phyloP scores from a whole-genome alignment of 2,329 filamentous ascomycete genomes.

The Pseudogymnoascus sp. region DNA sequence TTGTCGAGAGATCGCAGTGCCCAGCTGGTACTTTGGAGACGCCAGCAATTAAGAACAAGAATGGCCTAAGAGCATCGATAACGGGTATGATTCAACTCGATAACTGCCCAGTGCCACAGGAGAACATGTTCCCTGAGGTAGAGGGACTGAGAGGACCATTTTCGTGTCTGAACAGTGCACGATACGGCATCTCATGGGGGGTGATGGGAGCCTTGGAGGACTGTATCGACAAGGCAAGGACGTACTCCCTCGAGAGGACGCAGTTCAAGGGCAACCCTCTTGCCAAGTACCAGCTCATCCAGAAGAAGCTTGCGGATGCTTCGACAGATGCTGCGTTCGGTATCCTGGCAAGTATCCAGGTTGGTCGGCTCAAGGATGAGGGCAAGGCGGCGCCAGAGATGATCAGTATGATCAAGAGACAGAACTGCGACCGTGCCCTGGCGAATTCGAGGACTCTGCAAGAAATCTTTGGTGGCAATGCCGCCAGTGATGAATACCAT shows the following conservation, averaged over 20 bases:
- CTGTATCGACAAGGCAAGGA: constrained; percentile 69
- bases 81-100: constrained; percentile 98
- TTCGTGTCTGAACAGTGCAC: constrained; percentile 85
- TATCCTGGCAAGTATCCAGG: constrained; percentile 81
- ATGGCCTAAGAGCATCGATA: constrained; percentile 81
- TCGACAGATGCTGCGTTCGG: constrained; percentile 85
- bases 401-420: constrained; percentile 93
- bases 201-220: constrained; percentile 93
- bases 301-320: constrained; percentile 96
- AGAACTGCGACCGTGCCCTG: constrained; percentile 91
- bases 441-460: constrained; percentile 72
- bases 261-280: constrained; percentile 96
- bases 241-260: constrained; percentile 84
- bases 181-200: constrained; percentile 89
- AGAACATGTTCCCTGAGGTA: constrained; percentile 88
- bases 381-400: constrained; percentile 86
- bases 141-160: constrained; percentile 87
- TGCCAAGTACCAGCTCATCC: constrained; percentile 91
- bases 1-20: constrained; percentile 78
- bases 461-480: constrained; percentile 95
- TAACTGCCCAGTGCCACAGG: constrained; percentile 75
- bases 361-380: constrained; percentile 85
- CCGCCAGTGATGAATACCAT: constrained; percentile 93
- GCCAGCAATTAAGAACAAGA: constrained; percentile 90
- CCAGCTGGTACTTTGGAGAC: constrained; percentile 86